These are phyloP conservation scores for Lophium mytilinum DNA, from an alignment of 495 filamentous ascomycete genomes.

Conservation along the genomic window DNA sequence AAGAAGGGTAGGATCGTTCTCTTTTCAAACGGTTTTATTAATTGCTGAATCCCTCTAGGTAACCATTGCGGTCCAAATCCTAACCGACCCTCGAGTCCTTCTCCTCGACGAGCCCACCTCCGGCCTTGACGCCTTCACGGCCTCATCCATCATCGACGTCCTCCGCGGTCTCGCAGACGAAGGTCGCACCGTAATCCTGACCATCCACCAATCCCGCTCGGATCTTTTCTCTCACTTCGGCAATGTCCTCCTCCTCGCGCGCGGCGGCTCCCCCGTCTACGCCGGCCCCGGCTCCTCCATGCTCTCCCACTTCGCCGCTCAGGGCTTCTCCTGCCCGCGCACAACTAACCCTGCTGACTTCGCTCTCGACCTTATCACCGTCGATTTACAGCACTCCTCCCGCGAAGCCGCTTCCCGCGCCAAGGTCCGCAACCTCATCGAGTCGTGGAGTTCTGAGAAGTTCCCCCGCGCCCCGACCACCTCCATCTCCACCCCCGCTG, in stretches of 20 bases:
- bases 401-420: constrained; percentile 51
- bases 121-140: constrained; percentile 68
- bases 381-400: constrained; percentile 56
- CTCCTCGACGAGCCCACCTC: constrained; percentile 69
- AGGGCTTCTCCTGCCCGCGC: constrained; percentile 55
- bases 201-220: constrained; percentile 67
- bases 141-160: constrained; percentile 65
- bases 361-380: constrained; percentile 64
- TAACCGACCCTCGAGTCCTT: constrained; percentile 62
- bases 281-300: constrained; percentile 56
- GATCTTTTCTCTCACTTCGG: constrained; percentile 65
- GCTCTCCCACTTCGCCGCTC: constrained; percentile 51
- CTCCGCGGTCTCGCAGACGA: constrained; percentile 60
- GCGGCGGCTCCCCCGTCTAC: constrained; percentile 60
- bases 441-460: constrained; percentile 36
- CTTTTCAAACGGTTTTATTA: no score
- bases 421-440: constrained; percentile 51
- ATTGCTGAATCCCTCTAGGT: constrained; percentile 20
- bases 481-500: constrained; percentile 55
- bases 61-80: constrained; percentile 66
- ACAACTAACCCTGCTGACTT: constrained; percentile 71
- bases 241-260: constrained; percentile 59
- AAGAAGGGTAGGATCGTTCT: constrained; percentile 38
- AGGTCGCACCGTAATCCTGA: constrained; percentile 63
- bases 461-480: constrained; percentile 17